phyloP scores from a whole-genome alignment of 768 basidiomycete species.

The Hortiboletus flavorubellus region DNA sequence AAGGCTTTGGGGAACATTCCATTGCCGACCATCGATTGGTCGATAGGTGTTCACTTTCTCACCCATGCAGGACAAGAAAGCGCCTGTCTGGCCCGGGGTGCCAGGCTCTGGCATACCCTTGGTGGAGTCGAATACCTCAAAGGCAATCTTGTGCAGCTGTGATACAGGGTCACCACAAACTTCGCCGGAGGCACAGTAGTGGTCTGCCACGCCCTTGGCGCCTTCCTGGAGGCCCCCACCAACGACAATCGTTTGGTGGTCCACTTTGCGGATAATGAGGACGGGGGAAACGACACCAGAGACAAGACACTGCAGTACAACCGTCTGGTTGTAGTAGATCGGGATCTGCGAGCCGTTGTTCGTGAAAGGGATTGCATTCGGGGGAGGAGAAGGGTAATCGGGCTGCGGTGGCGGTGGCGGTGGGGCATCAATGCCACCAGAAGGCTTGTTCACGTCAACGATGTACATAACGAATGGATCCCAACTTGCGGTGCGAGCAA shows the following conservation, averaged over 20 bases:
- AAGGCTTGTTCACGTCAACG: conserved; percentile 86
- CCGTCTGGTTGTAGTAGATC: conserved; percentile 95
- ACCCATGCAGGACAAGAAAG: conserved; percentile 88
- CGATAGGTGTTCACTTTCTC: conserved; percentile 92
- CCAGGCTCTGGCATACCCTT: conserved; percentile 72
- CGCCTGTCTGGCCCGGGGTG: conserved; percentile 72
- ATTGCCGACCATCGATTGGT: conserved; percentile 77
- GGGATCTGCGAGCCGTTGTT: conserved; percentile 83
- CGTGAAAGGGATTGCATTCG: conserved; percentile 84
- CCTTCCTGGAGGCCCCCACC: conserved; percentile 91
- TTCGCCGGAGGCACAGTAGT: conserved; percentile 80
- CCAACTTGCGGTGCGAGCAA: conserved; percentile 88
- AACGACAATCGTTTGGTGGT: conserved; percentile 83
- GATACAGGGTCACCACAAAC: conserved; percentile 93
- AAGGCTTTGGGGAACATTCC: conserved; percentile 50
- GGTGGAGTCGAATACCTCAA: conserved; percentile 78
- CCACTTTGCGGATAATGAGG: conserved; percentile 91
- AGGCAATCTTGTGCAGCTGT: conserved; percentile 93
- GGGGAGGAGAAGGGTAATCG: conserved; percentile 89
- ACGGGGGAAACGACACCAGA: conserved; percentile 94
- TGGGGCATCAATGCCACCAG: conserved; percentile 70
- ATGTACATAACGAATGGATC: conserved; percentile 98
- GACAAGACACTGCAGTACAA: conserved; percentile 90
- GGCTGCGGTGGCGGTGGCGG: conserved; percentile 80
- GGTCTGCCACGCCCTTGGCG: conserved; percentile 78